Conservation (phyloP, 2,329 filamentous ascomycete species). For the Clarireedia sp. region DNA sequence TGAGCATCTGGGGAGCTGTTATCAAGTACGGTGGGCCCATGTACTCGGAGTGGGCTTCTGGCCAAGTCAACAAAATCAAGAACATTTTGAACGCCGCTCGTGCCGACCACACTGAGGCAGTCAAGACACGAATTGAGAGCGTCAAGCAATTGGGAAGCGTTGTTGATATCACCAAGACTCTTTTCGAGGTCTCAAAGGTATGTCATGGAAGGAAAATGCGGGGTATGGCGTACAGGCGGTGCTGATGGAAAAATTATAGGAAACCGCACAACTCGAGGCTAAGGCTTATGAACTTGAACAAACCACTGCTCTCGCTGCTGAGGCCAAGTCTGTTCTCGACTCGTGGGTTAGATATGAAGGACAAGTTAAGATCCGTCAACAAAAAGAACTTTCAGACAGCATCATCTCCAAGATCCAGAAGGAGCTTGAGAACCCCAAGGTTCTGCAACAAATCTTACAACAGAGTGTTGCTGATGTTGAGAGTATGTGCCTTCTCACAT, state of each 20-base stretch:
- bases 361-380: conserved; percentile 98
- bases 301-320: conserved; percentile 79
- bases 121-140: conserved; percentile 87
- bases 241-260: conserved; percentile 32
- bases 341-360: conserved; percentile 98
- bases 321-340: conserved; percentile 93
- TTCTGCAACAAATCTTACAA: conserved; percentile 93
- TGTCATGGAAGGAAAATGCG: conserved; percentile 17
- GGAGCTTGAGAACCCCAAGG: conserved; percentile 97
- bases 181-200: conserved; percentile 98
- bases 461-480: conserved; percentile 95
- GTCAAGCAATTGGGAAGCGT: conserved; percentile 93
- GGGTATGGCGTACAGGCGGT: not conserved
- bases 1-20: conserved; percentile 86
- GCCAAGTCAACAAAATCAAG: conserved; percentile 86
- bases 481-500: conserved; percentile 52
- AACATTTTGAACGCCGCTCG: conserved; percentile 90
- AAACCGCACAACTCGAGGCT: conserved; percentile 93
- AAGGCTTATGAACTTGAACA: conserved; percentile 97
- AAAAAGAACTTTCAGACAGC: conserved; percentile 86
- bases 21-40: conserved; percentile 89
- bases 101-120: conserved; percentile 88
- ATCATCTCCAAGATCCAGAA: conserved; percentile 98
- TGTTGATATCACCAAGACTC: conserved; percentile 91
- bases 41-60: conserved; percentile 88